Evolutionary conservation across 306 rosid genomes (phyloP).

Genomic region (Glycine soja): DNA sequence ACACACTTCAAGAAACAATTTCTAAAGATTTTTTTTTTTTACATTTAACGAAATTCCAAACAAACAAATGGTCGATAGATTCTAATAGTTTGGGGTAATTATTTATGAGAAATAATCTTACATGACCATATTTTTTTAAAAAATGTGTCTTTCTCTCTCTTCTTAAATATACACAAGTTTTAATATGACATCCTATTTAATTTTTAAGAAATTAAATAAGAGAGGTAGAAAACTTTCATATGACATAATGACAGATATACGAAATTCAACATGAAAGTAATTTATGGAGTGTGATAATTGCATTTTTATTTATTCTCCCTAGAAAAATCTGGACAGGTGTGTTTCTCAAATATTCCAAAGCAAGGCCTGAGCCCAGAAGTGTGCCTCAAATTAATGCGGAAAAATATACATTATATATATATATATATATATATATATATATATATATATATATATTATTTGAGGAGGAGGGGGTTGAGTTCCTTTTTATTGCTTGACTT

Average conservation of each 20-base stretch:
- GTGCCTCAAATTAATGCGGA: not conserved
- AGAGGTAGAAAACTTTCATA: not conserved
- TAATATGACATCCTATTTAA: not conserved
- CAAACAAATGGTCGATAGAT: not conserved
- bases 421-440: no score
- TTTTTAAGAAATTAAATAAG: no score
- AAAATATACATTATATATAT: not conserved
- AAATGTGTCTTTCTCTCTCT: no score
- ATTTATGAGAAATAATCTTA: no score
- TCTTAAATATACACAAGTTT: no score
- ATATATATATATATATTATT: no score
- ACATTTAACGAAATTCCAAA: not conserved
- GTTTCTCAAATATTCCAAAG: not conserved
- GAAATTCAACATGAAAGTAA: not conserved
- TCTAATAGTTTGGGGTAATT: no score
- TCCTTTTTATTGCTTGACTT: not conserved
- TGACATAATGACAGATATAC: not conserved
- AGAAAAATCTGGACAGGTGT: not conserved
- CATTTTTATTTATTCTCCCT: not conserved
- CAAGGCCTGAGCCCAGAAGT: not conserved
- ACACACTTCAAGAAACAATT: not conserved
- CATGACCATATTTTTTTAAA: no score
- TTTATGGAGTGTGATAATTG: not conserved
- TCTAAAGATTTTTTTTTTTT: not conserved
- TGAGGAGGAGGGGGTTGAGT: not conserved